phyloP scores from a whole-genome alignment of 805 yeast species.

The Spathaspora passalidarum region DNA sequence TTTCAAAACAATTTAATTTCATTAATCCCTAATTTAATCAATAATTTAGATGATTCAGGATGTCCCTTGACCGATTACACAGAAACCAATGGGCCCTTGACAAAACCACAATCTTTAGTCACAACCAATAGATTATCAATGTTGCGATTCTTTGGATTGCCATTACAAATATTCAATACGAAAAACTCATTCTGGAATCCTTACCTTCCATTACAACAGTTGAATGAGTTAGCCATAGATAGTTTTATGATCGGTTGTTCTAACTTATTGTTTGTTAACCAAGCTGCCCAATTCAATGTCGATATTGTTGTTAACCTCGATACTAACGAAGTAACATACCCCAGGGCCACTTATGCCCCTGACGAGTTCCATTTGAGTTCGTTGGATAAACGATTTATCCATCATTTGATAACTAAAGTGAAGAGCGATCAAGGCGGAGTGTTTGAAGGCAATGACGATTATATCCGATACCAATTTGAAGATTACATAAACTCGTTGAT shows the following conservation, averaged over 20 bases:
- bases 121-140: constrained; percentile 78
- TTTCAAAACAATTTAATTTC: constrained; percentile 82
- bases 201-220: constrained; percentile 89
- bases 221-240: constrained; percentile 65
- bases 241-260: constrained; percentile 84
- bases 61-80: constrained; percentile 63
- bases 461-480: constrained; percentile 82
- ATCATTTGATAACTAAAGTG: constrained; percentile 44
- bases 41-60: constrained; percentile 72
- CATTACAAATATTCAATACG: constrained; percentile 76
- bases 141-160: constrained; percentile 79
- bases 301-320: constrained; percentile 77
- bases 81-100: constrained; percentile 48
- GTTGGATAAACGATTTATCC: constrained; percentile 74
- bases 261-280: constrained; percentile 73
- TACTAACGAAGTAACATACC: constrained; percentile 45
- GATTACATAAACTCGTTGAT: constrained; percentile 80
- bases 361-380: constrained; percentile 31
- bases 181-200: constrained; percentile 89
- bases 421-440: constrained; percentile 13
- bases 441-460: constrained; percentile 64
- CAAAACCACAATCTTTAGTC: constrained; percentile 62
- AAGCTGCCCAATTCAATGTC: constrained; percentile 51
- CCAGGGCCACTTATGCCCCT: constrained; percentile 26
- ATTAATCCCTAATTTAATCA: constrained; percentile 75